A percentile compares a stretch with the other conserved stretches of the same genome.
phyloP scores from a whole-genome alignment of 129 eudicot species.

The Flaveria bidentis region DNA sequence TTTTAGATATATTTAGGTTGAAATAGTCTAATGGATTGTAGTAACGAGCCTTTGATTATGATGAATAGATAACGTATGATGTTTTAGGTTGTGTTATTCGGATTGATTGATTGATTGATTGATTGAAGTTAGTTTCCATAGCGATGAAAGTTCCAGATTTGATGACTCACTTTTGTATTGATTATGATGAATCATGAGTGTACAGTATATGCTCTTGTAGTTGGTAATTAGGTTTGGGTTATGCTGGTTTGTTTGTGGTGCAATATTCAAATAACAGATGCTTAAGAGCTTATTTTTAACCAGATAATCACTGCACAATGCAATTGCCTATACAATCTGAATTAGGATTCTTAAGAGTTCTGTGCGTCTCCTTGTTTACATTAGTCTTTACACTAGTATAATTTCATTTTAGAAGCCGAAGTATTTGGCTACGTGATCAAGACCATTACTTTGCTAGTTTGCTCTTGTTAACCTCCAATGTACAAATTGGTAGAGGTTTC shows the following conservation, averaged over 20 bases:
- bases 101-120: not conserved
- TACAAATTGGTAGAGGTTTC: not conserved
- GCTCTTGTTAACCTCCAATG: not conserved
- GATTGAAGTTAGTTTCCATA: not conserved
- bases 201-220: not conserved
- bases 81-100: not conserved
- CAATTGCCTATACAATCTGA: too few species aligned
- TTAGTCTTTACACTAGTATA: not conserved
- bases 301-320: too few species aligned
- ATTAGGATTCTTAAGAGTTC: too few species aligned
- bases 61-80: not conserved
- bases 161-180: not conserved
- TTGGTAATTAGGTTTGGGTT: too few species aligned
- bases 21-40: not conserved
- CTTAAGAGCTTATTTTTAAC: too few species aligned
- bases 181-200: not conserved
- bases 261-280: too few species aligned
- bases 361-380: too few species aligned
- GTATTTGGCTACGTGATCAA: not conserved
- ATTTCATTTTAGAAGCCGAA: not conserved
- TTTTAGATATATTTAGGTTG: not conserved
- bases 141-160: not conserved
- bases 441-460: not conserved
- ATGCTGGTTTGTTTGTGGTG: too few species aligned
- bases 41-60: not conserved